These are phyloP conservation scores for Nannochloris sp. DNA, from an alignment of 139 green algal species.

Conservation along the genomic window DNA sequence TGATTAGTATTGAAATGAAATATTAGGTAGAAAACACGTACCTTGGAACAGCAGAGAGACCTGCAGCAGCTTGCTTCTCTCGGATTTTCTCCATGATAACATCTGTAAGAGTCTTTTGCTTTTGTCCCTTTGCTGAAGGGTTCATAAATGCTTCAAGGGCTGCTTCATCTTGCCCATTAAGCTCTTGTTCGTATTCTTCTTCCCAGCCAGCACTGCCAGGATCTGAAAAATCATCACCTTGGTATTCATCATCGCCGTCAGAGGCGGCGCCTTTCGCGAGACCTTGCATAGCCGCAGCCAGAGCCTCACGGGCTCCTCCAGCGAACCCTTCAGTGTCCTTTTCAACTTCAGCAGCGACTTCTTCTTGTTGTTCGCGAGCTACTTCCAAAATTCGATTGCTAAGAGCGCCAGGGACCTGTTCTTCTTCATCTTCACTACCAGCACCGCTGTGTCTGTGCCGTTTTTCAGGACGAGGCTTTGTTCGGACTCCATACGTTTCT, in stretches of 20 bases:
- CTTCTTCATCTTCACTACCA: conserved; percentile 16
- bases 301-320: neutral
- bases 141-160: conserved; percentile 77
- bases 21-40: neutral
- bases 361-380: conserved; percentile 74
- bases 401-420: conserved; percentile 41
- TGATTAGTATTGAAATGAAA: neutral
- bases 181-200: conserved; percentile 36
- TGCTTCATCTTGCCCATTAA: conserved; percentile 67
- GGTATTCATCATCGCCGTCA: conserved; percentile 7
- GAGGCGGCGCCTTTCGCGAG: neutral
- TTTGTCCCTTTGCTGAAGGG: conserved; percentile 13
- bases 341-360: conserved; percentile 62
- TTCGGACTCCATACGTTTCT: conserved; percentile 56
- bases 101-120: conserved; percentile 74
- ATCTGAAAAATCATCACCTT: neutral
- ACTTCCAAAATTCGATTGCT: conserved; percentile 68
- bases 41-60: conserved; percentile 18
- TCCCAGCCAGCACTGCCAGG: conserved; percentile 10
- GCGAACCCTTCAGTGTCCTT: conserved; percentile 6
- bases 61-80: conserved; percentile 35
- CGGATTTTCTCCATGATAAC: conserved; percentile 80
- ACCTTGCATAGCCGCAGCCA: neutral
- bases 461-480: conserved; percentile 42
- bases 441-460: conserved; percentile 26